Percentiles rank a stretch among this genome's conserved stretches.
Conservation (phyloP, 345 rosid species). For the Gynandropsis gynandra region DNA sequence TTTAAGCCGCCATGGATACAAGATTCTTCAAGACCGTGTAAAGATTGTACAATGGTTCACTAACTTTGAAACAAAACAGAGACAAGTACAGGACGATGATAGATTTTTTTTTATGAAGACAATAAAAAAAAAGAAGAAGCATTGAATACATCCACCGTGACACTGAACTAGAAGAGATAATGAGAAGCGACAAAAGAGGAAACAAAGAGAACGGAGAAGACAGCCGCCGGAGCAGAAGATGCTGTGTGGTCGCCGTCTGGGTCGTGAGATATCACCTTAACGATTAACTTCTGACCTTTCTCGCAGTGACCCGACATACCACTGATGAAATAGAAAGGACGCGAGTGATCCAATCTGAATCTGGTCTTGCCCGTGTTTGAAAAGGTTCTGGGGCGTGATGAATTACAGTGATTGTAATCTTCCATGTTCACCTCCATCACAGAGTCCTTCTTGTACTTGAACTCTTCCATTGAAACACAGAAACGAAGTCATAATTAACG, state of each 20-base stretch:
- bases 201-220: constrained; percentile 5
- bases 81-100: no score
- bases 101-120: no score
- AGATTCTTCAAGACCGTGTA: no score
- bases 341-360: constrained; percentile 39
- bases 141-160: not conserved
- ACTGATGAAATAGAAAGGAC: constrained; percentile 53
- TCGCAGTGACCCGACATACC: constrained; percentile 46
- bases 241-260: no score
- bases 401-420: constrained; percentile 50
- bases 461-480: constrained; percentile 6
- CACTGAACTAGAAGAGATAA: not conserved
- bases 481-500: constrained; percentile 8
- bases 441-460: constrained; percentile 43
- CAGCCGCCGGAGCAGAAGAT: constrained; percentile 3
- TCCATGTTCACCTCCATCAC: constrained; percentile 41
- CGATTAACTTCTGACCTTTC: constrained; percentile 45
- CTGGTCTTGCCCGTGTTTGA: constrained; percentile 47
- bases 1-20: no score
- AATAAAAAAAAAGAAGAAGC: no score
- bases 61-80: no score
- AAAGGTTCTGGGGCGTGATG: constrained; percentile 38
- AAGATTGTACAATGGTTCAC: no score
- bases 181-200: not conserved
- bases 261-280: constrained; percentile 34